Evolutionary conservation across 208 protist genomes (phyloP), one percentile per base, ranked within the genome.

Genomic region (Tritrichomonas musculus): DNA sequence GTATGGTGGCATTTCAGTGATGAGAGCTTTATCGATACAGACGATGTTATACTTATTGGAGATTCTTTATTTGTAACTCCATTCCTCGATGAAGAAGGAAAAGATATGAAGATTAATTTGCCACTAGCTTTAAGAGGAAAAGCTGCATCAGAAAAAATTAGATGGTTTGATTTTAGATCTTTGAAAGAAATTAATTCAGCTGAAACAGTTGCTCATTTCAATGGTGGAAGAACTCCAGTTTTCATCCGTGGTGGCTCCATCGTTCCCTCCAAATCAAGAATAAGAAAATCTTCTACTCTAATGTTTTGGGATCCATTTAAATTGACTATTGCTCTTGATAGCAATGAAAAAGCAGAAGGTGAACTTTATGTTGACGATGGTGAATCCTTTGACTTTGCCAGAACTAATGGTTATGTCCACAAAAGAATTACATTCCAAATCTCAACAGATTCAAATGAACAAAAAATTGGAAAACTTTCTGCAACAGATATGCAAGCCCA

Each of bases 1-100:
- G 96, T 99, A 20, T 98, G 98, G 95, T 97, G 97, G 60, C 97
- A 98, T 92, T 99, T 98, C 96, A 98, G 84, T 0, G 33, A 93
- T 94, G 95, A 1, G 95, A 97, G 75, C 94, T 94, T 13, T 41
- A 1, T 84, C 8, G 44, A 49, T 36, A 96, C 97, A 88, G 97
- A 98, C 75, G 97, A 98, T 94, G 0, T 30, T 53, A 97, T 97
- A 11, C 96, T 98, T 92, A 94, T 99, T 93, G 98, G 98, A 53
- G 94, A 93, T 2, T 93, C 95, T 14, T 93, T 99, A 0, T 94
- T 99, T 0, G 97, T 97, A 39, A 30, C 22, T 53, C 73, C 73
- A n/a, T 53, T 82, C 5, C 4, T 82, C 0, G 20, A 82, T 1
- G 39, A 82, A 49, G 41, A 82, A 0, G 94, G 92, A 5, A 96